phyloP scores from a whole-genome alignment of 2,329 filamentous ascomycete genomes.

The Aciculosporium take region DNA sequence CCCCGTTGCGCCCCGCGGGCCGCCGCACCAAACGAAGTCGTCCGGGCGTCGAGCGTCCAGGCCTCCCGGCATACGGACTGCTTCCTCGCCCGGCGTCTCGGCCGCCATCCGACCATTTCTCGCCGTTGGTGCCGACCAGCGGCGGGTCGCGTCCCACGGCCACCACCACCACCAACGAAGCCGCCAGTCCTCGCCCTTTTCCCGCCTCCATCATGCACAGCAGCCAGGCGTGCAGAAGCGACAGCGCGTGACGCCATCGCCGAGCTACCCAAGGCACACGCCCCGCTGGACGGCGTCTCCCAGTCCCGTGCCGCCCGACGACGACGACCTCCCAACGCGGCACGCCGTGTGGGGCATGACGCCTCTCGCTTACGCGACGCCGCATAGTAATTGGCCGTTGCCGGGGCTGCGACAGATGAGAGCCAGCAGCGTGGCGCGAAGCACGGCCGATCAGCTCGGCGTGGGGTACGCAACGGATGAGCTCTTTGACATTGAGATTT shows the following conservation, averaged over 20 bases:
- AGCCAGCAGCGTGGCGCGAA: slow-evolving; percentile 16
- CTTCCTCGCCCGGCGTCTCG: slow-evolving; percentile 33
- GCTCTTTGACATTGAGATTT: slow-evolving; percentile 22
- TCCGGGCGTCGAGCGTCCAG: slow-evolving; percentile 27
- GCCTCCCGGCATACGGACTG: slow-evolving; percentile 35
- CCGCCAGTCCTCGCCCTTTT: slow-evolving; percentile 18
- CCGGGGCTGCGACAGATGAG: slow-evolving; percentile 23
- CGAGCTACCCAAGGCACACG: slow-evolving; percentile 37
- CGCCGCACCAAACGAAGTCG: slow-evolving; percentile 25
- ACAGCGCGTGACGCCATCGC: slow-evolving; percentile 44
- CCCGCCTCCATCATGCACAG: slow-evolving; percentile 12
- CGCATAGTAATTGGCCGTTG: slow-evolving; percentile 47
- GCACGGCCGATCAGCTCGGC: slow-evolving; percentile 16
- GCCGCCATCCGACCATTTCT: slow-evolving; percentile 26
- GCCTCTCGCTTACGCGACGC: slow-evolving; percentile 62
- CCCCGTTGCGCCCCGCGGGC: slow-evolving; percentile 20
- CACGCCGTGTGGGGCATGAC: slow-evolving; percentile 24
- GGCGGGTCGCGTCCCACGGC: slow-evolving; percentile 31
- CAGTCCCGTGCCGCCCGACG: slow-evolving; percentile 26
- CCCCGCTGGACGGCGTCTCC: slow-evolving; percentile 40
- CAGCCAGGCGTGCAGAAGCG: slow-evolving; percentile 28
- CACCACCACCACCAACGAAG: no score
- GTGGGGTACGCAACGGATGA: slow-evolving; percentile 20
- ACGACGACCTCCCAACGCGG: slow-evolving; percentile 20
- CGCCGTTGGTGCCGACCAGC: slow-evolving; percentile 20